Evolutionary conservation across 805 yeast species (phyloP), one percentile per base, ranked within the genome.

Genomic region (Barnettozyma sp.): DNA sequence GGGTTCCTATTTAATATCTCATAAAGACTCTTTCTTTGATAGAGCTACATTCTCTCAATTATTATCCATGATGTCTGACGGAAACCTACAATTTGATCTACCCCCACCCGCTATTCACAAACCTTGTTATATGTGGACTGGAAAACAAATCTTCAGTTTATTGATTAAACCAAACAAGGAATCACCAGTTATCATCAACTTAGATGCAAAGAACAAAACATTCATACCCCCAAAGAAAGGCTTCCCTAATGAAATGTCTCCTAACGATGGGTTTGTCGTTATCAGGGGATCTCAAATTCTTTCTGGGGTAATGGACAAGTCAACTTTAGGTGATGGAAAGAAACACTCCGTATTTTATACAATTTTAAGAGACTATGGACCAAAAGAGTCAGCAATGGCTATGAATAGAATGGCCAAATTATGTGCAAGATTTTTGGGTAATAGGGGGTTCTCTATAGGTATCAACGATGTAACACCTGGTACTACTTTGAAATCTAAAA

Each of bases 331-430:
- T 52, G 99, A 92, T 60, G 99, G 99, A 62, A 92, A 94, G 58
- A 92, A 92, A 59, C 94, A 85, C 55, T 87, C 97, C 6, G 95
- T 92, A 0, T 92, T 92, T 54, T 92, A 94, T 56, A 86, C 97
- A 0, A 92, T 92, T 45, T 63, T 92, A 41, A 71, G 98, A 62
- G 99, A 92, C 57, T 88, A 81, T 58, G 98, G 99, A n/a, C 83
- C 98, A 6, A 82, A 78, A 46, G 96, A 82, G 50, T 97, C 98
- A 2, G 96, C 96, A 4, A 66, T 65, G 18, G 95, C 97, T 6
- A 92, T 92, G 98, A 90, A 94, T 60, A 71, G 98, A 57, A 88
- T 92, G 97, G 96, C 99, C n/a, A 94, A 94, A 62, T 63, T 94
- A 50, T 88, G 97, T 70, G 97, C 99, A 1, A 70, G 99, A 52